phyloP scores from a whole-genome alignment of 352 stramenopile genomes.

The Phytopythium ostracodes region DNA sequence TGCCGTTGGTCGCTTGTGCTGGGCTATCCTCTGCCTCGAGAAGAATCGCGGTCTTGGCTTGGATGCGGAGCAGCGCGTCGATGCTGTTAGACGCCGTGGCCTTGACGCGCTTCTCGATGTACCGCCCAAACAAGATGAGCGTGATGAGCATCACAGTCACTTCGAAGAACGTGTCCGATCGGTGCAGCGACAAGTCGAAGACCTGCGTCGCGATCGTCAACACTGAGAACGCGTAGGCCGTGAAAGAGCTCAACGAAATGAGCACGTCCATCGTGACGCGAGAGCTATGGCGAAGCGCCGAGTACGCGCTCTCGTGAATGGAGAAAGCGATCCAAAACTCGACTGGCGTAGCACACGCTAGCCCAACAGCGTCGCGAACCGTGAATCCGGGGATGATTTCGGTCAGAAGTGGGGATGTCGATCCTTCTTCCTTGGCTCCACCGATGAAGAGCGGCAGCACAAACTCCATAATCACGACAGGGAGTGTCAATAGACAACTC shows the following conservation, averaged over 20 bases:
- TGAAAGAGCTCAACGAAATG: constrained; percentile 66
- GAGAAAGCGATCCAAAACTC: constrained; percentile 53
- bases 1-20: not conserved
- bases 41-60: constrained; percentile 87
- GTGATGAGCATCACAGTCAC: constrained; percentile 63
- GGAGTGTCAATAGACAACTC: constrained; percentile 53
- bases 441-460: constrained; percentile 32
- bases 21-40: constrained; percentile 35
- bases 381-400: constrained; percentile 39
- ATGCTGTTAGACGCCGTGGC: constrained; percentile 64
- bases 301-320: constrained; percentile 69
- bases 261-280: constrained; percentile 78
- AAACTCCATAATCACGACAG: constrained; percentile 57
- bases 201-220: constrained; percentile 24
- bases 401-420: constrained; percentile 5
- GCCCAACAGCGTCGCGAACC: constrained; percentile 43
- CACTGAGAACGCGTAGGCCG: constrained; percentile 62
- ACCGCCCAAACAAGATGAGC: constrained; percentile 69
- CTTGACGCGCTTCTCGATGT: constrained; percentile 75
- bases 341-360: constrained; percentile 65
- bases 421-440: constrained; percentile 19
- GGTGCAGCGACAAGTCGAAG: constrained; percentile 18
- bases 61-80: constrained; percentile 58
- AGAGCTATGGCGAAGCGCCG: constrained; percentile 50
- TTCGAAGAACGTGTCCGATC: constrained; percentile 70